Conservation (phyloP, 2,329 filamentous ascomycete genomes). For the Decorospora gaudefroyi region DNA sequence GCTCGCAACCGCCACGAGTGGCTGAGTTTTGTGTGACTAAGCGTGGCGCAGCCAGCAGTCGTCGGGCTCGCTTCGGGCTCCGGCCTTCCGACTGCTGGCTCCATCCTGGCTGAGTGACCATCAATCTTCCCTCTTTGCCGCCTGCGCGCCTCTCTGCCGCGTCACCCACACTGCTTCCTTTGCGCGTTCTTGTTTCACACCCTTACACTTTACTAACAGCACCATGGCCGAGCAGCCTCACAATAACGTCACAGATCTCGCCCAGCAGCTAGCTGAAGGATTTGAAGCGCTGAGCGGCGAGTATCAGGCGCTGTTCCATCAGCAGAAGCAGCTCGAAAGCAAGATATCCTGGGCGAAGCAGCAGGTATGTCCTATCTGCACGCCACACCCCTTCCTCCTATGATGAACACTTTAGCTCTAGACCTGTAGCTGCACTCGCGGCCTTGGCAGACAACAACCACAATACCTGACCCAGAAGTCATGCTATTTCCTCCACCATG, state of each 20-base stretch:
- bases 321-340: slow-evolving; percentile 53
- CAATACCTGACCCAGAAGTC: slow-evolving; percentile 46
- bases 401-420: slow-evolving; percentile 59
- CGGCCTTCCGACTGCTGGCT: slow-evolving; percentile 12
- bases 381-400: slow-evolving; percentile 23
- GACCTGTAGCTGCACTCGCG: slow-evolving; percentile 55
- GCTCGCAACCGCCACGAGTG: slow-evolving; percentile 11
- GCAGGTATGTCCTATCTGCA: slow-evolving; percentile 49
- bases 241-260: slow-evolving; percentile 38
- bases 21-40: slow-evolving; percentile 21
- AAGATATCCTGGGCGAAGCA: slow-evolving; percentile 55
- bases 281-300: slow-evolving; percentile 55
- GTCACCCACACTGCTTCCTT: slow-evolving; percentile 29
- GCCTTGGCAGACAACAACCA: slow-evolving; percentile 53
- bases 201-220: slow-evolving; percentile 11
- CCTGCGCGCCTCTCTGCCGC: slow-evolving; percentile 29
- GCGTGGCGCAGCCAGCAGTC: slow-evolving; percentile 15
- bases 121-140: slow-evolving; percentile 18
- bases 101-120: slow-evolving; percentile 23
- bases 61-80: too few species aligned
- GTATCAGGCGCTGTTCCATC: slow-evolving; percentile 53
- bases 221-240: slow-evolving; percentile 37
- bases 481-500: slow-evolving; percentile 5
- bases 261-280: slow-evolving; percentile 52
- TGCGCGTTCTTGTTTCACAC: slow-evolving; percentile 3